Evolutionary conservation across 176 grass and related monocot species (phyloP), one percentile per base, ranked within the genome.

Genomic region (Avena insularis): DNA sequence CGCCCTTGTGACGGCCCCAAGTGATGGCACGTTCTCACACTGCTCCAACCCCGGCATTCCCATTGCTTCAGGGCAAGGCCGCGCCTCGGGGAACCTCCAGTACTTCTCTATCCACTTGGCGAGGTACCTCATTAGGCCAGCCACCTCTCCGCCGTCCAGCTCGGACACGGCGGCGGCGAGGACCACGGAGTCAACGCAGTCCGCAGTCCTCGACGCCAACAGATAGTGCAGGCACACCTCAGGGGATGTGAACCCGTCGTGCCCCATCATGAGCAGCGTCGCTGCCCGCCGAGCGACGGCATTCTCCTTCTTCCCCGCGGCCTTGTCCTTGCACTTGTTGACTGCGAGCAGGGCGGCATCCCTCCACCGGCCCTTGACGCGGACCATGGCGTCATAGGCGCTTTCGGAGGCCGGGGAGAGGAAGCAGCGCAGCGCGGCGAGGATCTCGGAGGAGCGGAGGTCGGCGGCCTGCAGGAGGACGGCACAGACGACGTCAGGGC

Each of bases 191-290:
- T 98, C 91, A 15, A 87, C 21, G 27, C 62, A 65, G 45, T 49
- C 74, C 0, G 53, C 89, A 23, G 86, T 91, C 13, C 69, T 82
- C 1, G 91, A 94, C 0, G 93, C 88, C 11, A 98, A 76, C 25
- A 98, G 74, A 75, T 98, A 94, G 73, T 95, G 93, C 76, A 95
- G 90, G 86, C 96, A 95, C 55, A 94, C 46, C 80, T 98, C 92
- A 0, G 89, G 90, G 4, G 96, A 89, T 16, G 90, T 38, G 73
- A 92, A 98, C 1, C 84, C 86, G 33, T 94, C 96, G 71, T 91
- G 85, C 3, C 92, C 92, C 82, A 95, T 90, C 93, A 98, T 92
- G 50, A 98, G 88, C 54, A 94, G 90, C 88, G 92, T 27, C 8
- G 90, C 87, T 0, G 90, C 88, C 36, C 69, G 88, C 58, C 88